A percentile compares a stretch with the other conserved stretches of the same genome.
phyloP scores from a whole-genome alignment of 2,329 filamentous ascomycete genomes.

The Colletotrichum australisinense region DNA sequence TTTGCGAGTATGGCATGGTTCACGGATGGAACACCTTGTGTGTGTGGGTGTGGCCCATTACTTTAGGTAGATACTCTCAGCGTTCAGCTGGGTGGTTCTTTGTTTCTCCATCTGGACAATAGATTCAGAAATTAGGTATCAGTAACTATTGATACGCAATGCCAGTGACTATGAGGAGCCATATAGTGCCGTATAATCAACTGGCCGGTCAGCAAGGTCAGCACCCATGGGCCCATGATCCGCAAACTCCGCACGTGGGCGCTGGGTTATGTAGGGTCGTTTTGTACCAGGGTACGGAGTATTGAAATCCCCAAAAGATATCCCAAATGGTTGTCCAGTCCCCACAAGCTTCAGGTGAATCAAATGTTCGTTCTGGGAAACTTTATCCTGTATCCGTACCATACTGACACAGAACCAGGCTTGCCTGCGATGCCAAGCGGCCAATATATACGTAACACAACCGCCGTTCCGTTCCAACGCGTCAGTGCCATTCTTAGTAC shows the following conservation, averaged over 20 bases:
- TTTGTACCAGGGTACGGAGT: no score
- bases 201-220: background rate
- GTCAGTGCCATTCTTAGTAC: constrained; percentile 1
- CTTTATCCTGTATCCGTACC: background rate
- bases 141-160: background rate
- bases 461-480: background rate
- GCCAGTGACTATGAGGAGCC: background rate
- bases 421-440: constrained; percentile 1
- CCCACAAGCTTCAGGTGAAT: constrained; percentile 13
- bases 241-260: background rate
- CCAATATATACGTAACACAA: constrained; percentile 14
- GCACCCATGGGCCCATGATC: background rate
- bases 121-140: background rate
- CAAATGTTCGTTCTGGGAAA: background rate
- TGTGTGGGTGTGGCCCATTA: background rate
- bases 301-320: no score
- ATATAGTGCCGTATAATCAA: background rate
- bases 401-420: no score
- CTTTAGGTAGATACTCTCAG: background rate
- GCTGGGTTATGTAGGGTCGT: background rate
- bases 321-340: background rate
- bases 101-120: background rate
- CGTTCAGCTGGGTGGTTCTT: background rate
- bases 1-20: background rate
- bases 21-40: background rate